Evolutionary conservation across 176 grass and related monocot genomes (phyloP).

Genomic region (Triticum aestivum): IWGSC_CS_RefSeq_v2.1 NC_057798.1:533109807-533110306

Average conservation of each 20-base stretch:
- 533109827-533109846: neutral
- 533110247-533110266: constrained; percentile 69
- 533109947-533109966: constrained; percentile 25
- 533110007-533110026: constrained; percentile 66
- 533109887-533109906: constrained; percentile 7
- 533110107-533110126: constrained; percentile 69
- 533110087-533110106: constrained; percentile 85
- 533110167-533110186: constrained; percentile 95
- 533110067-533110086: constrained; percentile 93
- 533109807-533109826: constrained; percentile 10
- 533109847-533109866: neutral
- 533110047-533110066: constrained; percentile 85
- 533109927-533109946: constrained; percentile 12
- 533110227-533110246: constrained; percentile 57
- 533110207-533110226: constrained; percentile 42
- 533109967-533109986: neutral
- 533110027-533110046: constrained; percentile 63
- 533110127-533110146: constrained; percentile 81
- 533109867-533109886: neutral
- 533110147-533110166: constrained; percentile 93
- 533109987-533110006: neutral
- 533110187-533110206: constrained; percentile 29
- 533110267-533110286: constrained; percentile 55
- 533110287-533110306: constrained; percentile 40
- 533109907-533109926: constrained; percentile 32